A percentile compares a stretch with the other conserved stretches of the same genome.
Conservation (phyloP, 192 early-diverging fungal species). For the Jimgerdemannia flammicorona region DNA sequence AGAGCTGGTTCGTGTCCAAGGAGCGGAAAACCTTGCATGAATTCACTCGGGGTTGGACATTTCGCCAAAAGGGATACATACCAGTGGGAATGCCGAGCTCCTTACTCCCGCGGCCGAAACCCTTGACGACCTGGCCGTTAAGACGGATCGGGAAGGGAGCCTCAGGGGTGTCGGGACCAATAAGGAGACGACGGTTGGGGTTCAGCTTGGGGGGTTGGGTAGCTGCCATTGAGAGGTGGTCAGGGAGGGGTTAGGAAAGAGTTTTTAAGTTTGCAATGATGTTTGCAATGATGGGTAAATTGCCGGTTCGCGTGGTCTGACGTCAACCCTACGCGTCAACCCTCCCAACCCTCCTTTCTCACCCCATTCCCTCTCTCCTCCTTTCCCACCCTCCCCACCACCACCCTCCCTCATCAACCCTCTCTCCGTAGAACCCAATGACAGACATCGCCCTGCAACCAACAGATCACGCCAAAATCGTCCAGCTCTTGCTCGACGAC, state of each 20-base stretch:
- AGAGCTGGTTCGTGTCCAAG: background rate
- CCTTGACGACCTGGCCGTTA: conserved; percentile 77
- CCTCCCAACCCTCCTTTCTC: no score
- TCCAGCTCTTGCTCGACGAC: conserved; percentile 30
- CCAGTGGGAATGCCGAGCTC: conserved; percentile 97
- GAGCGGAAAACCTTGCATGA: background rate
- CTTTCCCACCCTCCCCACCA: no score
- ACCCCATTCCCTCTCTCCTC: no score
- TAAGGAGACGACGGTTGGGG: conserved; percentile 53
- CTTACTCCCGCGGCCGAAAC: conserved; percentile 94
- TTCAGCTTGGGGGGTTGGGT: conserved; percentile 11
- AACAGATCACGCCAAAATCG: background rate
- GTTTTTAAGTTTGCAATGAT: no score
- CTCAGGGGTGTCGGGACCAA: conserved; percentile 54
- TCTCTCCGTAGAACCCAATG: background rate
- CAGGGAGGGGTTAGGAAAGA: no score
- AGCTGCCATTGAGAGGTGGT: no score
- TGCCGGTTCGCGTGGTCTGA: no score
- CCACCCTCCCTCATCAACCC: no score
- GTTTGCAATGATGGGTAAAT: no score
- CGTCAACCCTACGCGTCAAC: no score
- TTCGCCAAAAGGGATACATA: conserved; percentile 25
- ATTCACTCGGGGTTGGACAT: no score
- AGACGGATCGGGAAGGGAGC: conserved; percentile 77
- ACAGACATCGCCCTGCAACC: background rate